These are phyloP conservation scores for Colletotrichum liriopes DNA, from an alignment of 2,329 filamentous ascomycete species.

Conservation along the genomic window DNA sequence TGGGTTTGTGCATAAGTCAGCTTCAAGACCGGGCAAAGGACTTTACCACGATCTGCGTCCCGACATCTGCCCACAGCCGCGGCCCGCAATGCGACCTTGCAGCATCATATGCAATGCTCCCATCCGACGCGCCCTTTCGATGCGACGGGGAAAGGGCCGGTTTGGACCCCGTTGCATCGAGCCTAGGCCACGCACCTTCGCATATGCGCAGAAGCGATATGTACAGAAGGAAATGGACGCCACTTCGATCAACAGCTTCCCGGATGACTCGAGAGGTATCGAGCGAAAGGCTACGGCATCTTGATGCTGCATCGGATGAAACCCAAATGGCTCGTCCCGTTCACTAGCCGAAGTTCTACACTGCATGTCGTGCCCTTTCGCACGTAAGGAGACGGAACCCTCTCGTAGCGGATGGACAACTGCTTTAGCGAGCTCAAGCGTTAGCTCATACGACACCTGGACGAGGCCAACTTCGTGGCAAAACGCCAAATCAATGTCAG, in stretches of 20 bases:
- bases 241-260: not conserved
- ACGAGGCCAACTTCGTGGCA: not conserved
- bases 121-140: constrained; percentile 3
- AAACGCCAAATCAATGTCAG: not conserved
- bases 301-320: constrained; percentile 4
- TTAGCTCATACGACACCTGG: not conserved
- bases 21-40: constrained; percentile 2
- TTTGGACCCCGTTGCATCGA: not conserved
- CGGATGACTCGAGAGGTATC: not conserved
- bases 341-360: not conserved
- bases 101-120: constrained; percentile 4
- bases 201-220: constrained; percentile 6
- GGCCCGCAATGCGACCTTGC: constrained; percentile 33
- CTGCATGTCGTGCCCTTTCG: not conserved
- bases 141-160: constrained; percentile 8
- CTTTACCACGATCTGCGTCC: not conserved
- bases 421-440: constrained; percentile 8
- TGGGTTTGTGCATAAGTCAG: not conserved
- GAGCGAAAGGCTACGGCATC: not conserved
- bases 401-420: not conserved
- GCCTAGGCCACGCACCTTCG: constrained; percentile 12
- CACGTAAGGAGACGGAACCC: not conserved
- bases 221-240: not conserved
- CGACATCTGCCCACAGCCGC: constrained; percentile 6
- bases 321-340: constrained; percentile 2